phyloP scores from a whole-genome alignment of 371 early-diverging fungal species.

The Sanchytrium tribonematis region DNA sequence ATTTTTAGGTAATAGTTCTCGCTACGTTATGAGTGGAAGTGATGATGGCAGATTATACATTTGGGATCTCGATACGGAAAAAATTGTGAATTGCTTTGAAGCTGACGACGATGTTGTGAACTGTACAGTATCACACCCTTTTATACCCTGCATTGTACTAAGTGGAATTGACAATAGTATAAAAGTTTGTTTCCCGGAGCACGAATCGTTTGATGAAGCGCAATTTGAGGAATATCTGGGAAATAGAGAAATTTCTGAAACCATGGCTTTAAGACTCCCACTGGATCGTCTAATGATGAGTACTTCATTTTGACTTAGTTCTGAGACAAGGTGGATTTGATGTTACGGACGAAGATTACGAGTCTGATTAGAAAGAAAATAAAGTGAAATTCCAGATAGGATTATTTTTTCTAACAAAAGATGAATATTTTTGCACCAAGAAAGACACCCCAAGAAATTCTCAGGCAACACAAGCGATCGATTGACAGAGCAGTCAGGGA shows the following conservation, averaged over 20 bases:
- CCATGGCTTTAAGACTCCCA: neutral
- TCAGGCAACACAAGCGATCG: slow-evolving; percentile 64
- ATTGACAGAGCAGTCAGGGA: slow-evolving; percentile 71
- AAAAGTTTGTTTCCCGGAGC: slow-evolving; percentile 31
- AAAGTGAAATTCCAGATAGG: too few species aligned
- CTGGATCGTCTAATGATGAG: too few species aligned
- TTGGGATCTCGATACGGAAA: slow-evolving; percentile 35
- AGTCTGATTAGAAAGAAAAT: too few species aligned
- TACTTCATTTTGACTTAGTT: too few species aligned
- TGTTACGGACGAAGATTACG: too few species aligned
- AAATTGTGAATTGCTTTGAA: slow-evolving; percentile 28
- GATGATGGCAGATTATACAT: slow-evolving; percentile 44
- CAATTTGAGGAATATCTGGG: neutral
- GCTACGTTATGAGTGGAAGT: slow-evolving; percentile 41
- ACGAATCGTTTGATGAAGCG: slow-evolving; percentile 3
- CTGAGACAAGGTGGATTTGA: too few species aligned
- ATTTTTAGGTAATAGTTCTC: slow-evolving; percentile 33
- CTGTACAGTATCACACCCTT: slow-evolving; percentile 21
- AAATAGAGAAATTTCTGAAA: neutral
- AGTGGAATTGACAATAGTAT: slow-evolving; percentile 41
- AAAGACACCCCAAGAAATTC: slow-evolving; percentile 50
- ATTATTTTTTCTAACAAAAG: too few species aligned
- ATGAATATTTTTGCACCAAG: neutral
- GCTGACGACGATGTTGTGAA: slow-evolving; percentile 36
- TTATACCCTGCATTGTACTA: slow-evolving; percentile 17